A percentile compares a stretch with the other conserved stretches of the same genome.
These are phyloP conservation scores for Pleomassaria siparia DNA, from an alignment of 2,329 filamentous ascomycete genomes.

Conservation along the genomic window DNA sequence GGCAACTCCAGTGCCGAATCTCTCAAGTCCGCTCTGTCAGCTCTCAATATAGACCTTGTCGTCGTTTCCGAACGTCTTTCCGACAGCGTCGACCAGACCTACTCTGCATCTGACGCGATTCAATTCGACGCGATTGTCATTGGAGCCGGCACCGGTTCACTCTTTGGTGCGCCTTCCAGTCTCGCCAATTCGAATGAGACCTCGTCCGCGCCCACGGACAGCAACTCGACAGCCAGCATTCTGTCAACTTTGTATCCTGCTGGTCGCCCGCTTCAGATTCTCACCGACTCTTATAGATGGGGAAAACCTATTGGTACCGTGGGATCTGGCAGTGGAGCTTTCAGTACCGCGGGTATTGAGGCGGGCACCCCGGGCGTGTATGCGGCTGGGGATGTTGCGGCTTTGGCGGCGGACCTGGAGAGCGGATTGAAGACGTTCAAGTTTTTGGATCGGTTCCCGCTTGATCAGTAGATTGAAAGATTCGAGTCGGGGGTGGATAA, in stretches of 20 bases:
- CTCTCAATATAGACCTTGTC: constrained; percentile 57
- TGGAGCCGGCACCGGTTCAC: constrained; percentile 54
- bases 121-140: constrained; percentile 66
- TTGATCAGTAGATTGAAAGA: no score
- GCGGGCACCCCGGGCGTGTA: constrained; percentile 43
- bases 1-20: constrained; percentile 51
- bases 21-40: constrained; percentile 54
- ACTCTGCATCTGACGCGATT: constrained; percentile 64
- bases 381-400: constrained; percentile 10
- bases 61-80: constrained; percentile 63
- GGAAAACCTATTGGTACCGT: constrained; percentile 69
- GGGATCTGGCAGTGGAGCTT: constrained; percentile 48
- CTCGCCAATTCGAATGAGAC: constrained; percentile 30
- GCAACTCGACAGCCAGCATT: constrained; percentile 27
- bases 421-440: constrained; percentile 65
- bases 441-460: constrained; percentile 64
- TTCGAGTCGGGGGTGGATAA: no score
- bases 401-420: constrained; percentile 24
- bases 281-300: constrained; percentile 65
- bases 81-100: constrained; percentile 62
- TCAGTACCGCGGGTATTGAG: constrained; percentile 50
- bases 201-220: constrained; percentile 10
- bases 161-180: constrained; percentile 53
- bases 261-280: constrained; percentile 64
- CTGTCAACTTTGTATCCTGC: constrained; percentile 62